These are phyloP conservation scores for Entoloma clypeatum DNA, from an alignment of 1,284 basidiomycete species.

Conservation along the genomic window DNA sequence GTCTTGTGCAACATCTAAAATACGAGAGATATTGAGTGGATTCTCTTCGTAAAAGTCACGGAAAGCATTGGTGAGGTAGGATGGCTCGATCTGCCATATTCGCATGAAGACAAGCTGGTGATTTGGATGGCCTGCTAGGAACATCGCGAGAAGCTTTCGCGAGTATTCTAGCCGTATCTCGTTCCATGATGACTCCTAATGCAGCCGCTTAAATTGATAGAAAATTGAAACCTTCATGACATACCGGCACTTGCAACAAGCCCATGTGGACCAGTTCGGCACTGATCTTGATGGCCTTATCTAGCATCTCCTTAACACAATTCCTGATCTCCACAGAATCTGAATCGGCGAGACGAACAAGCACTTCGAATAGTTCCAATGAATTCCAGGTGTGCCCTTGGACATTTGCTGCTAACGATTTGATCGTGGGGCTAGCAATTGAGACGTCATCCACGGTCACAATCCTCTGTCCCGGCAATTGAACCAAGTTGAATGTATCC, in stretches of 20 bases:
- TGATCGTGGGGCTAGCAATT: slow-evolving; percentile 81
- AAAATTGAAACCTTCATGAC: slow-evolving; percentile 28
- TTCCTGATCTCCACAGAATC: slow-evolving; percentile 68
- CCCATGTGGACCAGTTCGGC: slow-evolving; percentile 96
- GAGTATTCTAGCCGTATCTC: slow-evolving; percentile 85
- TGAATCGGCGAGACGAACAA: slow-evolving; percentile 72
- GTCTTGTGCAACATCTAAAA: slow-evolving; percentile 94
- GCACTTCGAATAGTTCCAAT: slow-evolving; percentile 86
- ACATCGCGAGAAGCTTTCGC: slow-evolving; percentile 84
- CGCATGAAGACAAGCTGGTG: slow-evolving; percentile 96
- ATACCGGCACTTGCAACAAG: slow-evolving; percentile 83
- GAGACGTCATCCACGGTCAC: slow-evolving; percentile 86
- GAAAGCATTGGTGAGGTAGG: slow-evolving; percentile 84
- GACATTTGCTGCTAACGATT: slow-evolving; percentile 79
- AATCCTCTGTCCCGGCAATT: slow-evolving; percentile 74
- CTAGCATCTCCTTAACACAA: slow-evolving; percentile 84
- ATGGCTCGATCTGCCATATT: slow-evolving; percentile 87
- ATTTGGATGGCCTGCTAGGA: slow-evolving; percentile 89
- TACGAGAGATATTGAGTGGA: slow-evolving; percentile 89
- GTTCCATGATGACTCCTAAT: slow-evolving; percentile 79
- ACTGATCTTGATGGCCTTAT: slow-evolving; percentile 88
- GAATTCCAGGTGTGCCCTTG: slow-evolving; percentile 95
- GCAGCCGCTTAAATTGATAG: slow-evolving; percentile 1
- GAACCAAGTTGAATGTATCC: slow-evolving; percentile 89
- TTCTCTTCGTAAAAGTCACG: slow-evolving; percentile 91